phyloP scores from a whole-genome alignment of 1,284 basidiomycete genomes.

The Stereum hirsutum region DNA sequence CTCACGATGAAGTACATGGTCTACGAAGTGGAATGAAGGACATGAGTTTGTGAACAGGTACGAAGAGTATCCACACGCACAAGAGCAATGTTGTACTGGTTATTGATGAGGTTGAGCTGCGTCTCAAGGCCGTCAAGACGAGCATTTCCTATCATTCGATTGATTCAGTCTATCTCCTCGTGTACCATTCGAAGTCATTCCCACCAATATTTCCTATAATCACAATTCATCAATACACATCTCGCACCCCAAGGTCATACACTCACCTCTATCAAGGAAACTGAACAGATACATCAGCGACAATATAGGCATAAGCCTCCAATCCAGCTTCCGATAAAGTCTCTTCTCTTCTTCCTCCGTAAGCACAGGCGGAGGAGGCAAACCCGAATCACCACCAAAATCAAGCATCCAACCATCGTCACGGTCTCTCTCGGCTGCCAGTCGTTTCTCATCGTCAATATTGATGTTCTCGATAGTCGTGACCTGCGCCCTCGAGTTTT shows the following conservation, averaged over 20 bases:
- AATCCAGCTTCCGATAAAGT: slow-evolving; percentile 58
- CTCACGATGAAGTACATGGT: slow-evolving; percentile 65
- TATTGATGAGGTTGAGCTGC: slow-evolving; percentile 44
- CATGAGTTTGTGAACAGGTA: not conserved
- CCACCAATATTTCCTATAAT: slow-evolving; percentile 48
- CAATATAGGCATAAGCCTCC: slow-evolving; percentile 55
- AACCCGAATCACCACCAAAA: slow-evolving; percentile 16
- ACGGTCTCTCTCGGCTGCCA: too few species aligned
- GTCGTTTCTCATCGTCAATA: too few species aligned
- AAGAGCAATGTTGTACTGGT: slow-evolving; percentile 58
- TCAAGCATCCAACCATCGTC: slow-evolving; percentile 6
- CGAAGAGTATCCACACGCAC: slow-evolving; percentile 23
- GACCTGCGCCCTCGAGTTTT: too few species aligned
- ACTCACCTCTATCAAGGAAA: slow-evolving; percentile 54
- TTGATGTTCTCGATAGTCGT: too few species aligned
- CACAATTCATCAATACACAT: not conserved
- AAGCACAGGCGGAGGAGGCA: slow-evolving; percentile 37
- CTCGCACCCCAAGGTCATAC: not conserved
- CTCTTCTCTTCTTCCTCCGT: slow-evolving; percentile 42
- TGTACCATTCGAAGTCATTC: slow-evolving; percentile 3
- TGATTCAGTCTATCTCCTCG: not conserved
- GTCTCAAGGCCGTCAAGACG: slow-evolving; percentile 48
- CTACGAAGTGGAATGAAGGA: slow-evolving; percentile 20
- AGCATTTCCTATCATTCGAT: slow-evolving; percentile 42
- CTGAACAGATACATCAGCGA: slow-evolving; percentile 55